Conservation (phyloP, 768 basidiomycete genomes). For the Lentinula raphanica region DNA sequence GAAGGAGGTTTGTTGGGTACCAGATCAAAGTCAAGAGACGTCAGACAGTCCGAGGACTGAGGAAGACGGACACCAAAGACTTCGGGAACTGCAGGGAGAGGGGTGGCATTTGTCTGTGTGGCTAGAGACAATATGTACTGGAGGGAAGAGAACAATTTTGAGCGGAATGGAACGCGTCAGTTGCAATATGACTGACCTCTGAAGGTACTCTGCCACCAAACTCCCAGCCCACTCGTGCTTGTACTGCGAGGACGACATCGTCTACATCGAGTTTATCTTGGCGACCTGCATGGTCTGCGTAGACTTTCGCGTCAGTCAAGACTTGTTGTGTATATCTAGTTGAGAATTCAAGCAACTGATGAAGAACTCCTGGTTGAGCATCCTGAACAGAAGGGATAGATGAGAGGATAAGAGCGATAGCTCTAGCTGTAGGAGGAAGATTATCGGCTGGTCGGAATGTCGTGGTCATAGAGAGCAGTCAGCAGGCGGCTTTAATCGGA, state of each 20-base stretch:
- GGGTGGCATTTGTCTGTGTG: slow-evolving; percentile 74
- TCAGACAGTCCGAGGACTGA: slow-evolving; percentile 61
- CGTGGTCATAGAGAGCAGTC: slow-evolving; percentile 1
- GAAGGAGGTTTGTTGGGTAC: slow-evolving; percentile 83
- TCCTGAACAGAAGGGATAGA: slow-evolving; percentile 83
- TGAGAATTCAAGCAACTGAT: slow-evolving; percentile 83
- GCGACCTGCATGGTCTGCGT: slow-evolving; percentile 81
- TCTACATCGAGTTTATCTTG: slow-evolving; percentile 79
- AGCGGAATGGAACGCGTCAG: slow-evolving; percentile 3
- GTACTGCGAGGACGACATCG: slow-evolving; percentile 74
- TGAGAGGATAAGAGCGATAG: slow-evolving; percentile 78
- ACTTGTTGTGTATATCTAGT: slow-evolving; percentile 82
- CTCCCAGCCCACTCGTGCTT: slow-evolving; percentile 90
- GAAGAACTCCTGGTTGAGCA: slow-evolving; percentile 79
- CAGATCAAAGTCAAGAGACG: slow-evolving; percentile 80
- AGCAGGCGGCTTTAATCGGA: background rate
- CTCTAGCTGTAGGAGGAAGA: slow-evolving; percentile 79
- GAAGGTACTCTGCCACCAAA: slow-evolving; percentile 86
- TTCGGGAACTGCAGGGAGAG: slow-evolving; percentile 81
- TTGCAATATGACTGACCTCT: slow-evolving; percentile 46
- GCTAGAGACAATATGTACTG: slow-evolving; percentile 79
- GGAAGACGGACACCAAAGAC: slow-evolving; percentile 86
- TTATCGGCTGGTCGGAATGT: slow-evolving; percentile 55
- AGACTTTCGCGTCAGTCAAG: slow-evolving; percentile 78
- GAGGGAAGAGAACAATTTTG: no score